Evolutionary conservation across 1,284 basidiomycete species (phyloP).

Genomic region (Phellinidium pouzarii): DNA sequence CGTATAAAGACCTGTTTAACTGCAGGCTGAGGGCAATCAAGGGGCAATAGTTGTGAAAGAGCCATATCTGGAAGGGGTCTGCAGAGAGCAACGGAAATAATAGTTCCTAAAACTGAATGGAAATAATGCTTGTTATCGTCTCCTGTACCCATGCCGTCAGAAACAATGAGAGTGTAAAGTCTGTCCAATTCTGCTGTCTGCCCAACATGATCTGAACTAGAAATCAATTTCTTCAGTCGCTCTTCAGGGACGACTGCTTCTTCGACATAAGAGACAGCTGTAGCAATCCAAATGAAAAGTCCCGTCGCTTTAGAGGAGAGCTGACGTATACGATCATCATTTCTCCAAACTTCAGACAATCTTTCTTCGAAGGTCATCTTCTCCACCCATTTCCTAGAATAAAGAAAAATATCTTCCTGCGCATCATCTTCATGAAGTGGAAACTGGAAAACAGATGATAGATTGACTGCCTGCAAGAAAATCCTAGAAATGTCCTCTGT

Average conservation of each 20-base stretch:
- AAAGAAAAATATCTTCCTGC: background rate
- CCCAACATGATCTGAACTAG: too few relatives aligned
- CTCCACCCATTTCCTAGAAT: background rate
- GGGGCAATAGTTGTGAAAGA: too few relatives aligned
- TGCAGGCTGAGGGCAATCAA: background rate
- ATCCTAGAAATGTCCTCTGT: background rate
- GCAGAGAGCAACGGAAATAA: too few relatives aligned
- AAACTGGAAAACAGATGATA: background rate
- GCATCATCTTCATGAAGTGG: background rate
- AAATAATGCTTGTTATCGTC: too few relatives aligned
- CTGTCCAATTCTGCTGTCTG: too few relatives aligned
- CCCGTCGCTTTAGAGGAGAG: slow-evolving; percentile 23
- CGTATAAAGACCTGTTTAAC: background rate
- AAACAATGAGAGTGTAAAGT: too few relatives aligned
- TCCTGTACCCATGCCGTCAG: too few relatives aligned
- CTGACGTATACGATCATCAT: slow-evolving; percentile 15
- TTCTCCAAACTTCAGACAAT: background rate
- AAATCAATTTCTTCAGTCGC: too few relatives aligned
- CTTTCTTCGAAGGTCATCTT: background rate
- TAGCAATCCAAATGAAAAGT: slow-evolving; percentile 27
- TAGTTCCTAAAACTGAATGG: too few relatives aligned
- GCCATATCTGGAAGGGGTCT: too few relatives aligned
- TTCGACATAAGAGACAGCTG: slow-evolving; percentile 16
- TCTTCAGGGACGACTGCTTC: too few relatives aligned
- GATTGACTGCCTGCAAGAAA: background rate